Evolutionary conservation across 2,329 filamentous ascomycete species (phyloP).

Genomic region (Aspergillus caelatus): DNA sequence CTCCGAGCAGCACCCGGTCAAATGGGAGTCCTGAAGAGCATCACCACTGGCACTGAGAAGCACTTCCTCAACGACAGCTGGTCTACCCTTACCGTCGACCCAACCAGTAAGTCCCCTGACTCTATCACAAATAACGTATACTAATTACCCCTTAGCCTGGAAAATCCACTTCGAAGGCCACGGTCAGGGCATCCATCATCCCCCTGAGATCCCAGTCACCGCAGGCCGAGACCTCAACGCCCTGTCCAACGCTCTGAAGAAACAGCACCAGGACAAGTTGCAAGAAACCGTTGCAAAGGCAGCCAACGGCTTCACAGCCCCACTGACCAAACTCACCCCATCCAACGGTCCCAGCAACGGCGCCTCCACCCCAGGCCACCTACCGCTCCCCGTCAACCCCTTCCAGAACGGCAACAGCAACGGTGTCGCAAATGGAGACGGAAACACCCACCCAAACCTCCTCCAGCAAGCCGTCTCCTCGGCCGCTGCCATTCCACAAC

Average conservation of each 20-base stretch:
- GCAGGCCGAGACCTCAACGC: not conserved
- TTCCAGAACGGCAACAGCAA: not conserved
- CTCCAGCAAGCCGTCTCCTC: not conserved
- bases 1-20: conserved; percentile 51
- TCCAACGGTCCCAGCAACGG: not conserved
- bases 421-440: not conserved
- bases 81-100: conserved; percentile 50
- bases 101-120: conserved; percentile 46
- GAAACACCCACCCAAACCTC: not conserved
- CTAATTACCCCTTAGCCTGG: conserved; percentile 17
- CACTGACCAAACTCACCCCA: not conserved
- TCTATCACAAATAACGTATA: not conserved
- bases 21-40: conserved; percentile 52
- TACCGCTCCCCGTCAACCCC: not conserved
- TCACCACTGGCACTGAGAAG: conserved; percentile 40
- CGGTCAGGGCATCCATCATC: conserved; percentile 1
- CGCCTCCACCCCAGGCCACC: not conserved
- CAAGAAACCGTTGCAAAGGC: not conserved
- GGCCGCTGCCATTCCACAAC: not conserved
- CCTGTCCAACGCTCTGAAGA: not conserved
- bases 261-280: not conserved
- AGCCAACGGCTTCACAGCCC: not conserved
- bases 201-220: not conserved
- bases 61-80: conserved; percentile 54
- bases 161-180: conserved; percentile 19